Percentiles rank a stretch among this genome's conserved stretches.
Evolutionary conservation across 345 rosid genomes (phyloP).

Genomic region (Acer yangbiense): DNA sequence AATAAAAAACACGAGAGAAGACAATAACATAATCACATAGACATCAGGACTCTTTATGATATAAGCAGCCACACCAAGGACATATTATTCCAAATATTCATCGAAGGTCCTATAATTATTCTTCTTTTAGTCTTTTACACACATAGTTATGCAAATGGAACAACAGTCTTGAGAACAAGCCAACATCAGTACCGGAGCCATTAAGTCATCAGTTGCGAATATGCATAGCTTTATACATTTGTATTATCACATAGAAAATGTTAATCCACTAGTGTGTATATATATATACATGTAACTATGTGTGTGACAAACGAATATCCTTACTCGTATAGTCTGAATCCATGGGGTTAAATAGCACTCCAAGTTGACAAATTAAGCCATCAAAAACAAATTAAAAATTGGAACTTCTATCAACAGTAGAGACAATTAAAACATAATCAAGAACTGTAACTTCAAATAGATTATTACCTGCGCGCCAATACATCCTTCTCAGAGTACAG

Average conservation of each 20-base stretch:
- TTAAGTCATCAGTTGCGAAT: not conserved
- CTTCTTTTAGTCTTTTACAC: not conserved
- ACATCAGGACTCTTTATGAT: not conserved
- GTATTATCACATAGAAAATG: not conserved
- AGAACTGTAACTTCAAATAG: not conserved
- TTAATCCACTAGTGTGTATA: not conserved
- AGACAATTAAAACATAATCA: not conserved
- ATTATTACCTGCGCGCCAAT: conserved; percentile 67
- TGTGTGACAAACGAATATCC: not conserved
- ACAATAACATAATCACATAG: not conserved
- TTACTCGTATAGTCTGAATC: not conserved
- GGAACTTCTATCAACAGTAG: not conserved
- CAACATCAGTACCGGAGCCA: not conserved
- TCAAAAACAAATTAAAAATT: not conserved
- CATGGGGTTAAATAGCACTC: not conserved
- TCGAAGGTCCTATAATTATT: not conserved
- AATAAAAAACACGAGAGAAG: not conserved
- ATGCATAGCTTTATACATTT: not conserved
- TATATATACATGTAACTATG: not conserved
- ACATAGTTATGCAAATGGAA: not conserved
- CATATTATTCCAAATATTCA: not conserved
- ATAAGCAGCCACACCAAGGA: not conserved
- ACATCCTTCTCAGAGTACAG: conserved; percentile 83
- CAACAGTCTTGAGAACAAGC: not conserved
- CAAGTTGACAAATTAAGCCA: not conserved